Percentiles rank a stretch among this genome's conserved stretches.
Evolutionary conservation across 2,329 filamentous ascomycete species (phyloP).

Genomic region (Bipolaris bicolor): DNA sequence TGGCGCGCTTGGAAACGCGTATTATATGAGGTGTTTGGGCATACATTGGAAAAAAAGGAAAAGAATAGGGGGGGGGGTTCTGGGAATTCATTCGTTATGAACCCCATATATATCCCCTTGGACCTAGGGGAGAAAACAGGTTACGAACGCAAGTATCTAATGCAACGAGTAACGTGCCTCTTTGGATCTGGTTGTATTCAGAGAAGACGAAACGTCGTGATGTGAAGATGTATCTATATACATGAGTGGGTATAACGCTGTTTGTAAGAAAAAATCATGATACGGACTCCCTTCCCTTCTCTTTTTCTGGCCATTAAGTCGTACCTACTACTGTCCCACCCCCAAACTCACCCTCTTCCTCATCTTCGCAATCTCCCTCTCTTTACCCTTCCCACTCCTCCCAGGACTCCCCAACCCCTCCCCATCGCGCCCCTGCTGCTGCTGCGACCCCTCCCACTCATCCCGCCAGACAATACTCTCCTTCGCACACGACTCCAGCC

Average conservation of each 20-base stretch:
- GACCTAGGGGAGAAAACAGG: not conserved
- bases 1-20: no score
- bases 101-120: not conserved
- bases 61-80: conserved; percentile 1
- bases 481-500: not conserved
- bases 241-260: not conserved
- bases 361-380: conserved; percentile 21
- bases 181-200: not conserved
- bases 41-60: not conserved
- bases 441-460: conserved; percentile 12
- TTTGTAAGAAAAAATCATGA: not conserved
- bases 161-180: not conserved
- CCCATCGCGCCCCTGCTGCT: not conserved
- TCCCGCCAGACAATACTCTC: conserved; percentile 26
- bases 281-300: not conserved
- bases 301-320: not conserved
- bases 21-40: not conserved
- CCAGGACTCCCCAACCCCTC: conserved; percentile 19
- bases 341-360: conserved; percentile 19
- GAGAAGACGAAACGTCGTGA: not conserved
- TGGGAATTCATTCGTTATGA: not conserved
- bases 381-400: conserved; percentile 23
- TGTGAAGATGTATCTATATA: not conserved
- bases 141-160: not conserved
- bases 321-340: not conserved